phyloP scores from a whole-genome alignment of 2,329 filamentous ascomycete species.

The Phaeophleospora eucalypticola region DNA sequence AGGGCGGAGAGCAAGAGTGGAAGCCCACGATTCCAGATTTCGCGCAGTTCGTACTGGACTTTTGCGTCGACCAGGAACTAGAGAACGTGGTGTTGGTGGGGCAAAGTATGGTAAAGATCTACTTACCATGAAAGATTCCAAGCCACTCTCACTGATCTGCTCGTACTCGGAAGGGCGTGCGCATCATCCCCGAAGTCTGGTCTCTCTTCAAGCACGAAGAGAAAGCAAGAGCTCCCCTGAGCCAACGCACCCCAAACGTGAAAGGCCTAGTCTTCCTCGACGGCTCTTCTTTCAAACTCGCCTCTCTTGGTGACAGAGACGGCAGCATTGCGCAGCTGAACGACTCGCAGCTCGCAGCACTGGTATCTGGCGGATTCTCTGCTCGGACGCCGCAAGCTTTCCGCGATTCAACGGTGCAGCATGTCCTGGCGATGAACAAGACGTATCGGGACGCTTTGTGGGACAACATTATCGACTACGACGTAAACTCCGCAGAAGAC shows the following conservation, averaged over 20 bases:
- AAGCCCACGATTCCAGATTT: constrained; percentile 4
- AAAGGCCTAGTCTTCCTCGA: constrained; percentile 12
- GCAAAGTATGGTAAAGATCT: constrained; percentile 19
- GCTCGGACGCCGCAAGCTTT: constrained; percentile 9
- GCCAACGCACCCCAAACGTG: neutral
- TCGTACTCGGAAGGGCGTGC: no score
- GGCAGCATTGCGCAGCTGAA: constrained; percentile 3
- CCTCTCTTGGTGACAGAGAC: no score
- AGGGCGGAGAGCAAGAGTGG: constrained; percentile 9
- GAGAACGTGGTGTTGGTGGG: constrained; percentile 8
- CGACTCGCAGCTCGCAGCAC: neutral
- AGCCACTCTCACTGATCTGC: no score
- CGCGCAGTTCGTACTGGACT: constrained; percentile 2
- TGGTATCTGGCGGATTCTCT: constrained; percentile 12
- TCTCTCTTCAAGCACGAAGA: neutral
- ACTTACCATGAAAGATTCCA: no score
- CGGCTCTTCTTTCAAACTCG: constrained; percentile 12
- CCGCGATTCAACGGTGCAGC: constrained; percentile 2
- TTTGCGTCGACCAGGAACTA: constrained; percentile 3
- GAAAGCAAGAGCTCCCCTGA: no score
- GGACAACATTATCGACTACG: constrained; percentile 9
- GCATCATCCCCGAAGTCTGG: constrained; percentile 6
- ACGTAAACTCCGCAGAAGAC: neutral
- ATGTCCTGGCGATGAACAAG: constrained; percentile 8
- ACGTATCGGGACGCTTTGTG: constrained; percentile 6